These are phyloP conservation scores for Mycena venus DNA, from an alignment of 768 basidiomycete species.

Conservation along the genomic window DNA sequence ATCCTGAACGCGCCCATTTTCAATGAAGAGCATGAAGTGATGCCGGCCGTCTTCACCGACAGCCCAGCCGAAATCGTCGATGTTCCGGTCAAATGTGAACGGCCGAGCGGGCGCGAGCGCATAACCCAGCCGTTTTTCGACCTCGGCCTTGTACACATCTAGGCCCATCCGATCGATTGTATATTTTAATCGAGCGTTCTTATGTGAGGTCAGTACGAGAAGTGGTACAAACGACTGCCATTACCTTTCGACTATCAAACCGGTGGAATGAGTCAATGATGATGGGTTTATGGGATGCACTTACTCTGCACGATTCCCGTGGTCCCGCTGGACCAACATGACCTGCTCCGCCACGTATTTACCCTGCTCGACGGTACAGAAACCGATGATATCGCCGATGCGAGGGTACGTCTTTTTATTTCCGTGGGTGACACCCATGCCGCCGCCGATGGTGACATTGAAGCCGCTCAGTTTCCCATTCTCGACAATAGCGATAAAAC, in stretches of 20 bases:
- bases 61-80: conserved; percentile 96
- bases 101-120: conserved; percentile 78
- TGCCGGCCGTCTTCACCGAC: conserved; percentile 89
- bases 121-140: conserved; percentile 91
- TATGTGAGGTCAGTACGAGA: conserved; percentile 27
- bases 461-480: conserved; percentile 88
- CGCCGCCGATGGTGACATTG: conserved; percentile 95
- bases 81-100: conserved; percentile 88
- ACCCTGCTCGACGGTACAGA: conserved; percentile 91
- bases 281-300: conserved; percentile 44
- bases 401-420: conserved; percentile 99
- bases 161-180: conserved; percentile 97
- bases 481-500: conserved; percentile 94
- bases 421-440: conserved; percentile 99
- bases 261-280: not conserved
- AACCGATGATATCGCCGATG: conserved; percentile 88
- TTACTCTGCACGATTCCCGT: conserved; percentile 95
- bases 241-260: conserved; percentile 67
- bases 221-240: not conserved
- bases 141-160: conserved; percentile 87
- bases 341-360: conserved; percentile 91
- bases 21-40: conserved; percentile 95
- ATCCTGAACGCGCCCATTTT: conserved; percentile 98
- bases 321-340: conserved; percentile 94
- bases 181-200: conserved; percentile 95